These are phyloP conservation scores for Pseudogymnoascus sp. DNA, from an alignment of 2,329 filamentous ascomycete genomes.

Conservation along the genomic window DNA sequence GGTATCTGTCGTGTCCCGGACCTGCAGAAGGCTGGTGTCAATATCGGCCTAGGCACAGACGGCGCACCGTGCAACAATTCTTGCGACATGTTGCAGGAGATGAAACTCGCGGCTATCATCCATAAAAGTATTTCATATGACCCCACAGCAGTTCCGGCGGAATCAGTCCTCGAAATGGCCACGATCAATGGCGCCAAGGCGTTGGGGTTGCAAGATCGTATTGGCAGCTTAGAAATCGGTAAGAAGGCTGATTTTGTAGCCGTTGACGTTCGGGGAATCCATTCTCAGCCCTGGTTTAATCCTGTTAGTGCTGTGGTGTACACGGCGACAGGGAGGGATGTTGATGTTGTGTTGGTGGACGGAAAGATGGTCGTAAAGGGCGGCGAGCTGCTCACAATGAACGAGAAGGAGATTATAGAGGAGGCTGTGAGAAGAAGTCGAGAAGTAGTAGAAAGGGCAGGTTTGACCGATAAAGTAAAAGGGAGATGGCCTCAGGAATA, in stretches of 20 bases:
- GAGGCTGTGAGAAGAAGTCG: constrained; percentile 29
- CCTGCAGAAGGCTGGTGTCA: constrained; percentile 35
- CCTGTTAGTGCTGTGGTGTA: constrained; percentile 37
- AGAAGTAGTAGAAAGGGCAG: constrained; percentile 32
- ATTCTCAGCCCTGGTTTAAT: constrained; percentile 11
- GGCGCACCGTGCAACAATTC: constrained; percentile 43
- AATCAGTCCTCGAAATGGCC: constrained; percentile 39
- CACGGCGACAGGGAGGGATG: constrained; percentile 35
- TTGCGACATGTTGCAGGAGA: constrained; percentile 42
- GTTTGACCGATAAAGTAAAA: constrained; percentile 29
- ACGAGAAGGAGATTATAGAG: constrained; percentile 32
- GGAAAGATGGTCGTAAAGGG: constrained; percentile 31
- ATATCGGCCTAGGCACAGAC: constrained; percentile 41
- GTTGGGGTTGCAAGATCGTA: constrained; percentile 32
- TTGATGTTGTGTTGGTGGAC: constrained; percentile 36
- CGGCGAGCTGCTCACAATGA: constrained; percentile 30
- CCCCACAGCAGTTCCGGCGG: constrained; percentile 34
- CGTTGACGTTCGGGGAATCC: constrained; percentile 24
- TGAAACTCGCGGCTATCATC: constrained; percentile 40
- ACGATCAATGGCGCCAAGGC: constrained; percentile 41
- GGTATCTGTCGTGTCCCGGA: constrained; percentile 39
- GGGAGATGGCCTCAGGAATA: constrained; percentile 29
- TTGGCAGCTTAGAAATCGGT: constrained; percentile 34
- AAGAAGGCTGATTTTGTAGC: constrained; percentile 37
- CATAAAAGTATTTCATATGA: constrained; percentile 36